phyloP scores from a whole-genome alignment of 179 eudicot genomes.

The Actinidia chinensis region DNA sequence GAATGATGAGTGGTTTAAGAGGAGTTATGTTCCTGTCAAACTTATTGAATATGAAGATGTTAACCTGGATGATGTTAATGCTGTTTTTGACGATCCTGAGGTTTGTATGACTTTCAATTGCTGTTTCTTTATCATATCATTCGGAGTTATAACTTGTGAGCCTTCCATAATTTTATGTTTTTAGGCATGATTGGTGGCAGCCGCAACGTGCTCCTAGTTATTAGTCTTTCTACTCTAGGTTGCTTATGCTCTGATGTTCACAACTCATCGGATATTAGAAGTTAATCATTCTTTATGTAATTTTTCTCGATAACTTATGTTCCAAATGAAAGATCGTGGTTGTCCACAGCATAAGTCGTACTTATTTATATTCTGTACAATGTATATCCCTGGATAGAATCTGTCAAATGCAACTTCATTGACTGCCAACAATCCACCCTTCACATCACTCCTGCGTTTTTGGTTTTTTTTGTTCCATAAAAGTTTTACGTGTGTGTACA shows the following conservation, averaged over 20 bases:
- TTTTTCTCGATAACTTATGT: not conserved
- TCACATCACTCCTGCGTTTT: not conserved
- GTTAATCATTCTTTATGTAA: not conserved
- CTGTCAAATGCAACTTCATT: not conserved
- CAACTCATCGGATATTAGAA: not conserved
- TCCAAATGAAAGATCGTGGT: not conserved
- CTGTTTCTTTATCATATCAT: not conserved
- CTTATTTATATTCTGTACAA: not conserved
- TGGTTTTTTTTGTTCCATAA: not conserved
- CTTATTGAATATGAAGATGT: conserved; percentile 84
- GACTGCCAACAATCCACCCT: not conserved
- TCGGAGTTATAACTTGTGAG: not conserved
- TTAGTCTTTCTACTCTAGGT: conserved; percentile 11
- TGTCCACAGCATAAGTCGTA: not conserved
- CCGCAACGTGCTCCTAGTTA: not conserved
- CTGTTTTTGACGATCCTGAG: conserved; percentile 89
- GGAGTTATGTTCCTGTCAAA: conserved; percentile 69
- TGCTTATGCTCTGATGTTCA: not conserved
- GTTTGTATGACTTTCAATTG: conserved; percentile 36
- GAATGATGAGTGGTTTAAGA: conserved; percentile 89
- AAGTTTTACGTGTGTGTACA: not conserved
- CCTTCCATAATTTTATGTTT: not conserved
- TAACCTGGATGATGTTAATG: conserved; percentile 88
- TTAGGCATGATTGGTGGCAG: not conserved
- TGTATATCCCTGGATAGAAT: not conserved